phyloP scores from a whole-genome alignment of 805 yeast genomes.

The Candida broadrunensis region DNA sequence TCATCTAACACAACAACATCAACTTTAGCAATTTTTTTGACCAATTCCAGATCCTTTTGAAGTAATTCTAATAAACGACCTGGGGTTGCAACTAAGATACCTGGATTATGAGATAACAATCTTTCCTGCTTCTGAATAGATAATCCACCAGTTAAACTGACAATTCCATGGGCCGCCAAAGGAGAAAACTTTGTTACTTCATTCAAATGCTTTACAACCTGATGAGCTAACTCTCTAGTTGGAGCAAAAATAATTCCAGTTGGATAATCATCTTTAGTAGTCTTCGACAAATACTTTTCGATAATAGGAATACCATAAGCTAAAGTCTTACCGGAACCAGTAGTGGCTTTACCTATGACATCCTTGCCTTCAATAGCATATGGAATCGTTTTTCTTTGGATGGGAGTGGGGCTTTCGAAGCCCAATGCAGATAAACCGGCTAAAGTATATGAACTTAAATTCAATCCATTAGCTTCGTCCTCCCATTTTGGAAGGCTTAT shows the following conservation, averaged over 20 bases:
- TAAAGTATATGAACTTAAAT: constrained; percentile 53
- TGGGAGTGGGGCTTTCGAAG: constrained; percentile 75
- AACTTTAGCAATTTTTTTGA: constrained; percentile 40
- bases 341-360: constrained; percentile 92
- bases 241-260: constrained; percentile 87
- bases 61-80: constrained; percentile 86
- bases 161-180: constrained; percentile 52
- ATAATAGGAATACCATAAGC: constrained; percentile 94
- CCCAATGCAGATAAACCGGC: constrained; percentile 59
- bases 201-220: constrained; percentile 79
- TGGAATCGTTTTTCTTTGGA: constrained; percentile 78
- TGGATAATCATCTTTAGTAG: constrained; percentile 39
- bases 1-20: constrained; percentile 78
- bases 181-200: constrained; percentile 52
- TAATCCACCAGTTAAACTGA: constrained; percentile 90
- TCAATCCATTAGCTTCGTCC: constrained; percentile 32
- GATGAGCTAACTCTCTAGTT: constrained; percentile 94
- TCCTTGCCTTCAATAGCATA: constrained; percentile 69
- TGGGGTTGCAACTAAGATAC: constrained; percentile 88
- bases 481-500: constrained; percentile 64
- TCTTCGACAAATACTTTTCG: constrained; percentile 47
- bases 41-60: constrained; percentile 54
- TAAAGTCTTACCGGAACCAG: constrained; percentile 96
- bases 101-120: constrained; percentile 68
- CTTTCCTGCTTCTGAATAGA: constrained; percentile 93